Base-by-base conservation (phyloP, 1,284 basidiomycete species). In the Ceratobasidium sp. region DNA sequence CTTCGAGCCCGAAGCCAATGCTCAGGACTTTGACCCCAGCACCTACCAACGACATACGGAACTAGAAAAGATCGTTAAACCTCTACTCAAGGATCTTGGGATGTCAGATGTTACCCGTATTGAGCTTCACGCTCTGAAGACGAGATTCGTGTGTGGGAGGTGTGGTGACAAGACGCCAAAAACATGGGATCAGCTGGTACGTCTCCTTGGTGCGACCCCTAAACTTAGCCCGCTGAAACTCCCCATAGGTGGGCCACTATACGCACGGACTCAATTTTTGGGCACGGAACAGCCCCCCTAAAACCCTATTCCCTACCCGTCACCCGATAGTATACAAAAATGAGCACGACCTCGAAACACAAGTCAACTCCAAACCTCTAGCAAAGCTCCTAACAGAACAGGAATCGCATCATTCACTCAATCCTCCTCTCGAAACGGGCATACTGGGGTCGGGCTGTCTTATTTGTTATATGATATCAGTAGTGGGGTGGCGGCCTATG, bases 151-250 rank as follows among this genome's bases (percentile, higher is more conserved):
- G 3, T 67, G 65, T 35, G 65, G 65, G 16, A 48, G 65, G 23
- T 67, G 65, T 44, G 20, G 18, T 2, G 60, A 44, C 14, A 12
- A 41, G 20, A 3, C 7, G 23, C 54, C 68, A 10, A 41, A 57
- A n/a, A 44, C 68, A 4, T 70, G 68, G 68, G 68, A 70, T 46
- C 16, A 44, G 1, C 20, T 68, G 14, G 66, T 54, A 10, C 46
- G 66, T 33, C 18, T 3, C 16, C 4, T 67, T 46, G 44, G 18
- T 35, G 14, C 12, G n/a, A 50, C 23, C 16, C 16, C n/a, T 30
- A 30, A 14, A 10, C 30, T 6, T 23, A 3, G n/a, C 20, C 48
- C 12, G 23, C 20, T 50, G 48, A 16, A 50, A 50, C 2, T 54
- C 14, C 23, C 10, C n/a, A 33, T 14, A 69, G 67, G 50, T 69